A percentile compares a stretch with the other conserved stretches of the same genome.
Evolutionary conservation across 129 eudicot genomes (phyloP).

Genomic region (Heracleum sosnowskyi): DNA sequence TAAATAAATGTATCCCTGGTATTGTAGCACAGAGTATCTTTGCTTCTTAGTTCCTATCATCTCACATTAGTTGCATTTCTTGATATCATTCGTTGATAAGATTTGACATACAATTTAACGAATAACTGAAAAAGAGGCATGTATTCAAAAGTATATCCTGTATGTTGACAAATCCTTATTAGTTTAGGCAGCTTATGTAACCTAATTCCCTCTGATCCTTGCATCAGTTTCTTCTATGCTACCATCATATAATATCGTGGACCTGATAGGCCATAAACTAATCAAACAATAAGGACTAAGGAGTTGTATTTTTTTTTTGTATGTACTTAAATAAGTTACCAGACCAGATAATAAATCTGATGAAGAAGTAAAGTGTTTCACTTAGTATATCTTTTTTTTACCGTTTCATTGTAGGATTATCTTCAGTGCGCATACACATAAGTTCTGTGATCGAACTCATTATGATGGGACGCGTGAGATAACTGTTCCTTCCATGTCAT

Average conservation of each 20-base stretch:
- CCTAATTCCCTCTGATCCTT: not conserved
- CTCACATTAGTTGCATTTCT: not conserved
- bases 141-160: not conserved
- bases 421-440: constrained; percentile 42
- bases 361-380: not conserved
- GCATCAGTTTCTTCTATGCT: not conserved
- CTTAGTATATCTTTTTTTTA: not conserved
- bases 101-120: not conserved
- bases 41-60: not conserved
- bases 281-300: not conserved
- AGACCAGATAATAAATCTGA: not conserved
- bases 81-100: not conserved
- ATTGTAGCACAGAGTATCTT: not conserved
- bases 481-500: constrained; percentile 53
- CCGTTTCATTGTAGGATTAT: constrained; percentile 27
- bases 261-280: not conserved
- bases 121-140: not conserved
- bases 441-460: constrained; percentile 36
- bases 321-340: not conserved
- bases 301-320: not conserved
- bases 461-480: constrained; percentile 53
- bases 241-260: not conserved
- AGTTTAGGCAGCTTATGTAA: not conserved
- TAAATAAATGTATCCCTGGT: not conserved
- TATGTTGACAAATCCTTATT: not conserved